Evolutionary conservation across 1,284 basidiomycete species (phyloP).

Genomic region (Cutaneotrichosporon cyanovorans): DNA sequence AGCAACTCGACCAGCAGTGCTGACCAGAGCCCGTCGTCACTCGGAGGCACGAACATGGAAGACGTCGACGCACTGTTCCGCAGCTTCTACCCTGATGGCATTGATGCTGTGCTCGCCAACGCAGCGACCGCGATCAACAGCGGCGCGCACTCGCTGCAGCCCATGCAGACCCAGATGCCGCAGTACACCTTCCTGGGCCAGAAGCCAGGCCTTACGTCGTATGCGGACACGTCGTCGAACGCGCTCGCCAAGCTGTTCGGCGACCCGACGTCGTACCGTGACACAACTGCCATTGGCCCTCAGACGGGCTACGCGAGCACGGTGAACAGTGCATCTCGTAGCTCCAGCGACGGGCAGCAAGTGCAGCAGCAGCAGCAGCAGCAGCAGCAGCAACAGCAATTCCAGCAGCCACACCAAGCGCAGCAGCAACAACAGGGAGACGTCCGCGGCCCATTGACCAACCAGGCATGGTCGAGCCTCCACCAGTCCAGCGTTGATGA

Average conservation of each 20-base stretch:
- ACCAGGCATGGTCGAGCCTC: constrained; percentile 23
- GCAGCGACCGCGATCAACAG: constrained; percentile 2
- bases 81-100: constrained; percentile 35
- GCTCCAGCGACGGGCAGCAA: constrained; percentile 1
- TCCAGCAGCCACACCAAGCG: not conserved
- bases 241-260: constrained; percentile 16
- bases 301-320: not conserved
- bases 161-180: constrained; percentile 3
- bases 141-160: constrained; percentile 2
- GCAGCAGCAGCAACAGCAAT: constrained; percentile 21
- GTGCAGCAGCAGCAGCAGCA: constrained; percentile 26
- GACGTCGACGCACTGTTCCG: constrained; percentile 41
- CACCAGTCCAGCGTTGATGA: constrained; percentile 32
- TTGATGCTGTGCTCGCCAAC: constrained; percentile 10
- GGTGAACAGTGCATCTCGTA: not conserved
- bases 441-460: not conserved
- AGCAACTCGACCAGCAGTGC: not conserved
- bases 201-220: constrained; percentile 30
- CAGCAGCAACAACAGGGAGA: not conserved
- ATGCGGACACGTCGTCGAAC: constrained; percentile 22
- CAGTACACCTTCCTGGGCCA: constrained; percentile 30
- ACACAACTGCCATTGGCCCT: not conserved
- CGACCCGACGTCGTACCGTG: constrained; percentile 19
- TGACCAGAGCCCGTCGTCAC: constrained; percentile 12
- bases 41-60: constrained; percentile 13